phyloP scores from a whole-genome alignment of 2,329 filamentous ascomycete genomes.

The Aureobasidium melanogenum region DNA sequence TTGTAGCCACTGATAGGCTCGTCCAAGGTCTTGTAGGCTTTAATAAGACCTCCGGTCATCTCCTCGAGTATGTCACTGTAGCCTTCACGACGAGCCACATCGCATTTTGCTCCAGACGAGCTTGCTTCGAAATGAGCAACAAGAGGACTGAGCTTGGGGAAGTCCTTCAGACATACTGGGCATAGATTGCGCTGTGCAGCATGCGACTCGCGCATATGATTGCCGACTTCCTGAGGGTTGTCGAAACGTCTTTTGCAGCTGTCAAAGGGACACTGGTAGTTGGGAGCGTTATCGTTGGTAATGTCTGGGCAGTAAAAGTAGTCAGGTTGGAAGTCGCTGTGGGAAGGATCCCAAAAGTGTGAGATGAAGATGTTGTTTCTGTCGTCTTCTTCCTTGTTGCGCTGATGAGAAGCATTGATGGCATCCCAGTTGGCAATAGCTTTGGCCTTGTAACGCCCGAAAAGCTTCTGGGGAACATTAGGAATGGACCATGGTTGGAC shows the following conservation, averaged over 20 bases:
- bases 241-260: conserved; percentile 36
- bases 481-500: conserved; percentile 13
- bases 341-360: conserved; percentile 42
- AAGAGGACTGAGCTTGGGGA: conserved; percentile 29
- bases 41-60: conserved; percentile 33
- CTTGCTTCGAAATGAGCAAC: conserved; percentile 33
- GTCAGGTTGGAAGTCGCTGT: conserved; percentile 38
- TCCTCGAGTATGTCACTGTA: conserved; percentile 29
- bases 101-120: conserved; percentile 22
- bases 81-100: conserved; percentile 27
- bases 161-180: conserved; percentile 32
- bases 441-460: conserved; percentile 24
- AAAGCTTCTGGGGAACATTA: conserved; percentile 20
- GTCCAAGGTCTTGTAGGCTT: not conserved
- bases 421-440: conserved; percentile 24
- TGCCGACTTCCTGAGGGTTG: conserved; percentile 23
- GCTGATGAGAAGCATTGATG: not conserved
- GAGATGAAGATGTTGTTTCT: conserved; percentile 29
- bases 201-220: conserved; percentile 30
- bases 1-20: conserved; percentile 1
- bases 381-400: conserved; percentile 10
- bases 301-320: conserved; percentile 29
- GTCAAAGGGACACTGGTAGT: conserved; percentile 46
- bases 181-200: conserved; percentile 29
- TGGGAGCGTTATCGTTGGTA: conserved; percentile 16